phyloP scores from a whole-genome alignment of 352 stramenopile species.

The Globisporangium takayamanum region DNA sequence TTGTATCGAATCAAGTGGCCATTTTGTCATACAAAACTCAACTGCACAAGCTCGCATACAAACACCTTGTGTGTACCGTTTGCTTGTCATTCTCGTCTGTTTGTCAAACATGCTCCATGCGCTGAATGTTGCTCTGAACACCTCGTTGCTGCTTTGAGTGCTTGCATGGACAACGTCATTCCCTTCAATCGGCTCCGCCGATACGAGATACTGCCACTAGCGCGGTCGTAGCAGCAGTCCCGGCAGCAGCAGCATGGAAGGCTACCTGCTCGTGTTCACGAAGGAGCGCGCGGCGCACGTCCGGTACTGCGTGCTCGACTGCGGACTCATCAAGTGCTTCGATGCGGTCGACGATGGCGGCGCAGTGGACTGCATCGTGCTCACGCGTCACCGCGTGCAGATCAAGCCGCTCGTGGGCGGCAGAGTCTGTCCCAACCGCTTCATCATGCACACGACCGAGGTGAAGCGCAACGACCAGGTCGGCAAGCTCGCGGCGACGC shows the following conservation, averaged over 20 bases:
- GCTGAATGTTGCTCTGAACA: no score
- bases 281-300: constrained; percentile 38
- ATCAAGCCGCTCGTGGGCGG: constrained; percentile 38
- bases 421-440: constrained; percentile 62
- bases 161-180: no score
- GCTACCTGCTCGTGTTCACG: constrained; percentile 59
- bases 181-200: no score
- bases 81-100: no score
- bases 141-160: no score
- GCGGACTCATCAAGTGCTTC: constrained; percentile 51
- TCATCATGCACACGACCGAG: constrained; percentile 41
- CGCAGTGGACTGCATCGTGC: constrained; percentile 32
- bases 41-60: background rate
- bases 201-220: no score
- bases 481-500: constrained; percentile 30
- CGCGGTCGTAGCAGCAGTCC: no score
- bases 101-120: no score
- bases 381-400: constrained; percentile 61
- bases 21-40: no score
- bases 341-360: constrained; percentile 26
- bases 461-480: constrained; percentile 46
- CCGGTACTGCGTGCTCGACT: constrained; percentile 63
- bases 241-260: constrained; percentile 56
- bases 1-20: no score
- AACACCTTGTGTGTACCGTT: no score